Conservation (phyloP, 1,284 basidiomycete species). For the Fomitopsis pinicola region DNA sequence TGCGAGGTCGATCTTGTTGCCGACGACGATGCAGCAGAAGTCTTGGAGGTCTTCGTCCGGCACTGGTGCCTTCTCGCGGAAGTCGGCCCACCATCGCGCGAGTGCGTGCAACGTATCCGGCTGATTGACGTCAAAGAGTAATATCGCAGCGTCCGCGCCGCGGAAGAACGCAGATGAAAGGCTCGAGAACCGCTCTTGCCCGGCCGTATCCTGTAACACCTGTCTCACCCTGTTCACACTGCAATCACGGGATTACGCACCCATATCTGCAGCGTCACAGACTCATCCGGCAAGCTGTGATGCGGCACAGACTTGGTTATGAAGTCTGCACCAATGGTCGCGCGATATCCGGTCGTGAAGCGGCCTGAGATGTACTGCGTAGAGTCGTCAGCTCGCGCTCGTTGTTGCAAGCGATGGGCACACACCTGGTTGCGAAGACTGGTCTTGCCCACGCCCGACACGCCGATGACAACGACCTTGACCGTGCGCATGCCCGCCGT, state of each 20-base stretch:
- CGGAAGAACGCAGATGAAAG: constrained; percentile 79
- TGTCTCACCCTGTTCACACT: background rate
- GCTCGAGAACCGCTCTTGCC: constrained; percentile 80
- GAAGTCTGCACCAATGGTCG: constrained; percentile 84
- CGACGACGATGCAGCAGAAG: constrained; percentile 73
- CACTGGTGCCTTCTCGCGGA: constrained; percentile 61
- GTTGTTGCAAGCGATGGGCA: background rate
- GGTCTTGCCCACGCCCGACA: constrained; percentile 76
- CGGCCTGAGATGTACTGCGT: constrained; percentile 67
- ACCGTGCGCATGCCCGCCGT: constrained; percentile 51
- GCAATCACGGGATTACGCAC: constrained; percentile 34
- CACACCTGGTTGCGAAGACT: constrained; percentile 66
- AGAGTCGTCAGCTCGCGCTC: background rate
- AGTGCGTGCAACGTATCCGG: constrained; percentile 56
- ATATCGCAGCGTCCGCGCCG: constrained; percentile 75
- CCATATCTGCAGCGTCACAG: constrained; percentile 76
- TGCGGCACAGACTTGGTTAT: constrained; percentile 68
- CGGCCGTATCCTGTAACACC: constrained; percentile 59
- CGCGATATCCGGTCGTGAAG: constrained; percentile 71
- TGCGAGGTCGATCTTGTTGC: constrained; percentile 70
- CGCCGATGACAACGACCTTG: constrained; percentile 74
- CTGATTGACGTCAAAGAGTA: constrained; percentile 74
- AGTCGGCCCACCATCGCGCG: constrained; percentile 75
- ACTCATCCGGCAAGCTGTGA: constrained; percentile 45
- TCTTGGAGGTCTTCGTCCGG: constrained; percentile 55